These are phyloP conservation scores for Auricularia sp. DNA, from an alignment of 768 basidiomycete species.

Conservation along the genomic window DNA sequence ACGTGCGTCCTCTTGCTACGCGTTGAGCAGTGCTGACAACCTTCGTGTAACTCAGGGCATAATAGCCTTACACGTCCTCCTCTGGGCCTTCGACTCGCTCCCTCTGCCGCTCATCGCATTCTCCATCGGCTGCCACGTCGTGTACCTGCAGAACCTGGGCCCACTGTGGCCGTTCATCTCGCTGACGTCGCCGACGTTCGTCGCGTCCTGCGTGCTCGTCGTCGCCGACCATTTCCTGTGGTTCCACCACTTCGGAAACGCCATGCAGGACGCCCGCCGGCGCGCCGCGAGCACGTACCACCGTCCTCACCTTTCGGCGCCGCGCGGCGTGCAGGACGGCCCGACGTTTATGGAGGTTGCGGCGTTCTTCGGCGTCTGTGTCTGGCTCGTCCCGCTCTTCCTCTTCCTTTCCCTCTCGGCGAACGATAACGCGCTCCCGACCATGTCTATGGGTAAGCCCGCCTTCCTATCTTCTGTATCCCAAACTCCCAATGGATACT, in stretches of 20 bases:
- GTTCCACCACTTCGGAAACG: slow-evolving; percentile 87
- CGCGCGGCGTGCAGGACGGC: slow-evolving; percentile 17
- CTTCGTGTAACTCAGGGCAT: slow-evolving; percentile 45
- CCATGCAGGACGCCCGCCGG: slow-evolving; percentile 56
- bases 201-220: slow-evolving; percentile 78
- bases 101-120: slow-evolving; percentile 67
- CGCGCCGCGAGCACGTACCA: slow-evolving; percentile 33
- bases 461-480: slow-evolving; percentile 6
- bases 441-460: slow-evolving; percentile 37
- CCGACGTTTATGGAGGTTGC: slow-evolving; percentile 60
- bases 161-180: slow-evolving; percentile 87
- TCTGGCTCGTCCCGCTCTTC: slow-evolving; percentile 88
- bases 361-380: slow-evolving; percentile 74
- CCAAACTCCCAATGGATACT: background rate
- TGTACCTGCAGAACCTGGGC: slow-evolving; percentile 93
- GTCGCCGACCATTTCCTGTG: slow-evolving; percentile 88
- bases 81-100: slow-evolving; percentile 69
- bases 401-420: slow-evolving; percentile 93
- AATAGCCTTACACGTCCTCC: slow-evolving; percentile 63
- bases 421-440: slow-evolving; percentile 91
- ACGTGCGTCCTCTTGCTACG: slow-evolving; percentile 43
- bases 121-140: slow-evolving; percentile 72
- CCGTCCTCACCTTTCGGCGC: slow-evolving; percentile 24
- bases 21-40: background rate
- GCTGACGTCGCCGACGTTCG: slow-evolving; percentile 72